Evolutionary conservation across 176 grass and related monocot genomes (phyloP), one percentile per base, ranked within the genome.

Genomic region (Rhynchospora pubera): DNA sequence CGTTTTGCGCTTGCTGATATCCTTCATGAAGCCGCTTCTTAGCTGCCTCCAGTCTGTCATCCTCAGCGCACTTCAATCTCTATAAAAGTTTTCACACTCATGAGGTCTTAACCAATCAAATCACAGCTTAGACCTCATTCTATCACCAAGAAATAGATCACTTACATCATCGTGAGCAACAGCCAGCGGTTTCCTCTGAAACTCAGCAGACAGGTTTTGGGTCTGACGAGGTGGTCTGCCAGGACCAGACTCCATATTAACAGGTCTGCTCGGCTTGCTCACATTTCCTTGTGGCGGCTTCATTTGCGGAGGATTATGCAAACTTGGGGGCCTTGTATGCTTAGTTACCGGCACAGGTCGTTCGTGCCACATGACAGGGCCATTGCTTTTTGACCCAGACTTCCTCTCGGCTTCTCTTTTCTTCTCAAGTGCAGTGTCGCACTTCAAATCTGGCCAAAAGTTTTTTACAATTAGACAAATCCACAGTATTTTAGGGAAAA

Each of bases 1-100:
- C 97, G 81, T 95, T 96, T 91, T 99, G 85, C 14, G 87, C 89
- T 93, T 99, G 93, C 44, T 93, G 89, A 46, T 99, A 99, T 19
- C 93, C 82, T 81, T 96, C 93, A n/a, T 96, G 91, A 87, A 99
- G 97, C 65, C 83, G 94, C 53, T 89, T 78, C 82, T 99, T 99
- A 6, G 97, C 86, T 1, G 78, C 85, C 86, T 99, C 97, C 59
- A 99, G 83, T 82, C 82, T 89, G 42, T 61, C 66, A 60, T 91
- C 90, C 62, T 84, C 86, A 80, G 88, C 16, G 14, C 80, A 71
- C 73, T 89, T 93, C 30, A 77, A 77, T 72, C 87, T 94, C 76
- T 83, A 77, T 32, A 76, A 82, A 57, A 83, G 83, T 84, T 52
- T 90, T 76, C 43, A 79, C 59, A 89, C 73, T 26, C 83, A 43